A percentile compares a stretch with the other conserved stretches of the same genome.
Evolutionary conservation across 768 basidiomycete species (phyloP).

Genomic region (Rhodotorula diobovata): DNA sequence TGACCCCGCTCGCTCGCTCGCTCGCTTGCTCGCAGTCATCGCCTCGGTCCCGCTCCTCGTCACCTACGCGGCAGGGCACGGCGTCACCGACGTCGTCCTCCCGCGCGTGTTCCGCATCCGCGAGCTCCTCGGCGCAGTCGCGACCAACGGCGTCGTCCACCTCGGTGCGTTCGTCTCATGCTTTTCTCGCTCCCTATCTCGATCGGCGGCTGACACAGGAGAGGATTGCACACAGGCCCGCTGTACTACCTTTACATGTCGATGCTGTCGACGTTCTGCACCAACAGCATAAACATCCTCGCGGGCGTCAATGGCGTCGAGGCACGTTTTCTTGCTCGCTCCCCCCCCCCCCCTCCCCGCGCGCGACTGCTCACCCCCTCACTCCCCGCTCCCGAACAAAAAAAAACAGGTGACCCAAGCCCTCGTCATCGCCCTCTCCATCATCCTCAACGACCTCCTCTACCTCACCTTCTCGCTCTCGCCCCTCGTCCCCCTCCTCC

Average conservation of each 20-base stretch:
- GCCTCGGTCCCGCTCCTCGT: constrained; percentile 90
- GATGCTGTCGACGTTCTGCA: constrained; percentile 88
- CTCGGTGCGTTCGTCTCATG: constrained; percentile 58
- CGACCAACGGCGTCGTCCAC: constrained; percentile 60
- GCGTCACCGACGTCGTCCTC: constrained; percentile 88
- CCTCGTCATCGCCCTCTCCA: constrained; percentile 81
- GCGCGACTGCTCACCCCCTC: background rate
- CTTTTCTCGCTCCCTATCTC: background rate
- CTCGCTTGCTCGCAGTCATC: constrained; percentile 54
- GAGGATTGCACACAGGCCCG: too few relatives aligned
- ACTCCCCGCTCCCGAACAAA: too few relatives aligned
- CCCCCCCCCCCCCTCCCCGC: background rate
- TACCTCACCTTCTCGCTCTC: constrained; percentile 65
- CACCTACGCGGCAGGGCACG: constrained; percentile 92
- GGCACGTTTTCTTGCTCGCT: constrained; percentile 42
- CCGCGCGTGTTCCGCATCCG: constrained; percentile 68
- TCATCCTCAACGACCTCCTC: constrained; percentile 84
- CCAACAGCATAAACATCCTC: constrained; percentile 97
- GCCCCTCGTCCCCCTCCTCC: constrained; percentile 11
- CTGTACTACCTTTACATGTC: constrained; percentile 97
- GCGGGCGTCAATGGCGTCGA: constrained; percentile 97
- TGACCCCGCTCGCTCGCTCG: background rate
- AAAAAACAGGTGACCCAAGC: constrained; percentile 80
- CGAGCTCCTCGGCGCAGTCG: constrained; percentile 55
- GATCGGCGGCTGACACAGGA: too few relatives aligned